Percentiles rank a stretch among this genome's conserved stretches.
These are phyloP conservation scores for Leccinum boreale DNA, from an alignment of 768 basidiomycete genomes.

Conservation along the genomic window DNA sequence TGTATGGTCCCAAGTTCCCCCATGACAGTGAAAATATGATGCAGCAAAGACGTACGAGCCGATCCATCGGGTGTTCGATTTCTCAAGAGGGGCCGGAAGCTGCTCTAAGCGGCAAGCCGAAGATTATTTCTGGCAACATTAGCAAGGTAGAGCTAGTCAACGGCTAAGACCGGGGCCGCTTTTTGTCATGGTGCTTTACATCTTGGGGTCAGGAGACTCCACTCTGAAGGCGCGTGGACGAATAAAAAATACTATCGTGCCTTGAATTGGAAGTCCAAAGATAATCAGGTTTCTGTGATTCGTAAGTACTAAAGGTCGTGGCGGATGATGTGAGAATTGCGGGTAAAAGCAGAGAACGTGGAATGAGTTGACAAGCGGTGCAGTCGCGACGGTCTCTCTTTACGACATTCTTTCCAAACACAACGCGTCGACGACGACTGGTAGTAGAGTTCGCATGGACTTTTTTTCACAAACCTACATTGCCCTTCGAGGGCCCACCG, in stretches of 20 bases:
- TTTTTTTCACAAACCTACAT: slow-evolving; percentile 85
- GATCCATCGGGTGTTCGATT: slow-evolving; percentile 2
- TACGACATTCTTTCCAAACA: background rate
- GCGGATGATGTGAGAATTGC: background rate
- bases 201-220: background rate
- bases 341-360: background rate
- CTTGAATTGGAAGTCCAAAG: background rate
- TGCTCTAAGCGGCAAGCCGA: background rate
- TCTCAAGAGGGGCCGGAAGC: background rate
- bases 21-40: slow-evolving; percentile 7
- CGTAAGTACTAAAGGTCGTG: background rate
- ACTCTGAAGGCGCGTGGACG: background rate
- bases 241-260: background rate
- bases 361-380: background rate
- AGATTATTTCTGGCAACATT: background rate
- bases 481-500: slow-evolving; percentile 79
- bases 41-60: background rate
- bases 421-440: background rate
- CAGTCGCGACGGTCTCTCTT: slow-evolving; percentile 1
- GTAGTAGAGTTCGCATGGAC: slow-evolving; percentile 49
- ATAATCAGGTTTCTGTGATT: background rate
- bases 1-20: background rate
- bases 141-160: background rate
- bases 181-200: background rate
- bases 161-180: background rate